Base-by-base conservation (phyloP, 2,329 filamentous ascomycete species). In the Colletotrichum horii region DNA sequence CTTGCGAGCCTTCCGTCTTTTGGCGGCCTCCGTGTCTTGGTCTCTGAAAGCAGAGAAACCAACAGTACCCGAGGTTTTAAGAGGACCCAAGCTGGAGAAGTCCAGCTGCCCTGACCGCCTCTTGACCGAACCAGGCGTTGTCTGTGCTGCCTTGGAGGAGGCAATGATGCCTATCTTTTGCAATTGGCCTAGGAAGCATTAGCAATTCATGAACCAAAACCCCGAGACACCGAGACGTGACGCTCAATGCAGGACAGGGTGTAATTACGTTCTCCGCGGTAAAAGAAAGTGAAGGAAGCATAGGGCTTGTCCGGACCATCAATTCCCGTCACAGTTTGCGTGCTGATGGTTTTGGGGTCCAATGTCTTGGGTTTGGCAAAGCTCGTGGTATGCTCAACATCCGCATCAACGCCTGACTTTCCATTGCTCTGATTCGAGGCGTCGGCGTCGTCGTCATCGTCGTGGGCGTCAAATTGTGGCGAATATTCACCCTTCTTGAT, bases 401-500 rank as follows among this genome's bases (percentile, higher is more conserved):
- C 95, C 55, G 92, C 94, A 80, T 96, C 94, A 76, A 94, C 91
- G 32, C 89, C 88, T 16, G 88, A 89, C 52, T 89, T 91, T 66
- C 88, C 90, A 8, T 88, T 89, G 32, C 87, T 87, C 74, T 90
- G 88, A 62, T 86, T 86, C 48, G 83, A 85, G 32, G 89, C 83
- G 22, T 89, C 87, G 32, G 83, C 83, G 70, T 94, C 93, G 71
- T 98, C 96, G 77, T 98, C 96, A 77, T 98, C 96, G 81, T 98
- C 97, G 80, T 98, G 95, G 4, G 96, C 96, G 83, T 98, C 96
- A 78, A 98, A 98, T 81, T 98, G 97, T 15, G 97, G 97, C 2
- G 96, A 98, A 84, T 98, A 99, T 85, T 99, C 97, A 77, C 97
- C 97, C 82, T 96, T 95, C 87, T 98, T 98, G 82, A 99, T 98